Base-by-base conservation (phyloP, 106 monocot genomes). In the Phalaenopsis equestris region DNA sequence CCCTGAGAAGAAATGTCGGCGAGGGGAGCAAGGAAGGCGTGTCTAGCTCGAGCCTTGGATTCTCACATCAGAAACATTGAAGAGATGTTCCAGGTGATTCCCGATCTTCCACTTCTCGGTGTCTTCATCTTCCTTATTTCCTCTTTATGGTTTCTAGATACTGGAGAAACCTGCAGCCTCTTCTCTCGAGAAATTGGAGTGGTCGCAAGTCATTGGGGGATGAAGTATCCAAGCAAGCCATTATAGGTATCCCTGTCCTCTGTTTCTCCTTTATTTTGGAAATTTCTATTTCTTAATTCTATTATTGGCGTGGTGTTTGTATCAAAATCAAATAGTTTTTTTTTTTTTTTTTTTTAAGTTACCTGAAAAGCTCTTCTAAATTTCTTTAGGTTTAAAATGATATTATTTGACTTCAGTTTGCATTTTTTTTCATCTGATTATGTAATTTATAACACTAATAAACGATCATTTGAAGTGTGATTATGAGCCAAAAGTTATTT, bases 141-240 rank as follows among this genome's bases (percentile, higher is more conserved):
- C 19, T 42, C 1, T 30, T 47, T 18, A 19, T 38, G 24, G 47
- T 43, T 23, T 11, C 41, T 23, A 91, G 91, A 89, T 89, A 78
- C 68, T 92, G 47, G 91, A 87, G 17, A 75, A 61, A 45, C 65
- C 85, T 10, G 87, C 89, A 0, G 73, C 72, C 3, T 82, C 85
- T n/a, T 78, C 85, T 55, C 77, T 89, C 0, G 84, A 83, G 3
- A 89, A 86, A 81, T 80, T 80, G 85, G 89, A 87, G 18, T 92
- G 91, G 91, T 78, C 83, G 2, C 78, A 92, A 76, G 91, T 89
- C 48, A 77, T 78, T 87, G 17, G 87, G 89, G 0, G 87, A 87
- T 17, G 85, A 87, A 19, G 72, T 92, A 70, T 92, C 89, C 72
- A 92, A 87, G 79, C 87, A 89, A 65, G 91, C 91, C n/a, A 92